Evolutionary conservation across 108 stramenopile species (phyloP).

Genomic region (Pseudonitzschia multiseries): DNA sequence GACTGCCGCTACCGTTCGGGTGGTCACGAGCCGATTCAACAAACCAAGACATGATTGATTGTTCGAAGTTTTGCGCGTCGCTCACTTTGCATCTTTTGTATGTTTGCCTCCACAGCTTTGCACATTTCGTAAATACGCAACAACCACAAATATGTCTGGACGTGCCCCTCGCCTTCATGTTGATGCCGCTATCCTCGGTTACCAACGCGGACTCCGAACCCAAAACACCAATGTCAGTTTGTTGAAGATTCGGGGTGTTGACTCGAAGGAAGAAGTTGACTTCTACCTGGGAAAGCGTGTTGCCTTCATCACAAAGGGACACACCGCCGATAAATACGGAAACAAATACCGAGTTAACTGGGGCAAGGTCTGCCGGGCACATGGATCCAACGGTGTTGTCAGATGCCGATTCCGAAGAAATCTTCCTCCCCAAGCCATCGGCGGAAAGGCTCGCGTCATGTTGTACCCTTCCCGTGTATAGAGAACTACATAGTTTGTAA

Average conservation of each 20-base stretch:
- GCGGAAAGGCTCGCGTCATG: conserved; percentile 89
- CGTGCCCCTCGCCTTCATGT: conserved; percentile 90
- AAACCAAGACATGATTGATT: too few relatives aligned
- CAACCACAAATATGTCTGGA: not conserved
- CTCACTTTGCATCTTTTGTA: not conserved
- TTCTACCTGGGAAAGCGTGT: conserved; percentile 99
- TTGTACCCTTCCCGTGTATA: conserved; percentile 80
- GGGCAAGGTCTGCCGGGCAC: conserved; percentile 96
- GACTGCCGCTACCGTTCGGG: too few relatives aligned
- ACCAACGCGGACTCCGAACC: conserved; percentile 96
- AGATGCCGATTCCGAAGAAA: conserved; percentile 97
- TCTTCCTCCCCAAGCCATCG: conserved; percentile 92
- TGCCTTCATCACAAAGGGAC: conserved; percentile 98
- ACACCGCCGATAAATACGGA: conserved; percentile 66
- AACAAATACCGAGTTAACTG: conserved; percentile 98
- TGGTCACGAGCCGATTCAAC: too few relatives aligned
- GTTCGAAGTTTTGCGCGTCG: not conserved
- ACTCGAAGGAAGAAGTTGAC: conserved; percentile 87
- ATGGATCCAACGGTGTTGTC: conserved; percentile 98
- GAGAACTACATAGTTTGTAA: conserved; percentile 2
- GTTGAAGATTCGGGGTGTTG: conserved; percentile 97
- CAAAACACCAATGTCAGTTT: conserved; percentile 97
- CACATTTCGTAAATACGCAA: not conserved
- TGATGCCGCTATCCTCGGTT: conserved; percentile 97
- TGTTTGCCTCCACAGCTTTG: not conserved